Percentiles rank a stretch among this genome's conserved stretches.
Conservation (phyloP, 2,329 filamentous ascomycete species). For the Cordyceps tenuipes region DNA sequence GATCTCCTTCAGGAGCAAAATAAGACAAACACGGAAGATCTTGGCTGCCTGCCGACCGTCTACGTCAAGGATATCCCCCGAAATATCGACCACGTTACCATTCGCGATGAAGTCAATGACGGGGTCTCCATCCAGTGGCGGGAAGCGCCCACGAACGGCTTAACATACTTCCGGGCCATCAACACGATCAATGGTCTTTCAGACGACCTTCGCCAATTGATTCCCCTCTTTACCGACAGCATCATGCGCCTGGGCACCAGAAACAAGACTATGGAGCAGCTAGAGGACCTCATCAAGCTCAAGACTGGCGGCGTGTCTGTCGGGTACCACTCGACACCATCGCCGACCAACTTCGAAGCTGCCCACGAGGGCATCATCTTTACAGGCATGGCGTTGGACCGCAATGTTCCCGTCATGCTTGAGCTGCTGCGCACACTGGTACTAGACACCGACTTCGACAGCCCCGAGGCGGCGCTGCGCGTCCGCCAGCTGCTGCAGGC, state of each 20-base stretch:
- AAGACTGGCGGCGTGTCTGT: constrained; percentile 89
- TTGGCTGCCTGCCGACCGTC: constrained; percentile 81
- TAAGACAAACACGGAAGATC: constrained; percentile 72
- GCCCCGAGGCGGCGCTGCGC: constrained; percentile 68
- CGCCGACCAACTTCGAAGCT: constrained; percentile 60
- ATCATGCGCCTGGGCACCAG: constrained; percentile 91
- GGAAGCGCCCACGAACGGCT: constrained; percentile 85
- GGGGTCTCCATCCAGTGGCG: constrained; percentile 75
- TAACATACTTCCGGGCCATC: constrained; percentile 92
- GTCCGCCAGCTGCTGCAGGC: constrained; percentile 82
- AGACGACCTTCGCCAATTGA: constrained; percentile 71
- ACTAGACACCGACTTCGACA: constrained; percentile 82
- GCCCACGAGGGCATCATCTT: constrained; percentile 78
- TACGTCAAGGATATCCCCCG: constrained; percentile 84
- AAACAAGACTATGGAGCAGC: constrained; percentile 80
- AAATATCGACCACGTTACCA: constrained; percentile 51
- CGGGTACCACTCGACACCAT: constrained; percentile 74
- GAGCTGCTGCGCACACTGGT: constrained; percentile 74
- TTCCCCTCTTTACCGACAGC: constrained; percentile 85
- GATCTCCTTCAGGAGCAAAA: constrained; percentile 75
- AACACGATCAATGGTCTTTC: constrained; percentile 72
- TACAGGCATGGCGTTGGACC: constrained; percentile 78
- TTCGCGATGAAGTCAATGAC: constrained; percentile 58
- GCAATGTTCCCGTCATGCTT: constrained; percentile 86
- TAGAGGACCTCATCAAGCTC: constrained; percentile 92